Base-by-base conservation (phyloP, 495 filamentous ascomycete genomes). In the Pyronema omphalodes region DNA sequence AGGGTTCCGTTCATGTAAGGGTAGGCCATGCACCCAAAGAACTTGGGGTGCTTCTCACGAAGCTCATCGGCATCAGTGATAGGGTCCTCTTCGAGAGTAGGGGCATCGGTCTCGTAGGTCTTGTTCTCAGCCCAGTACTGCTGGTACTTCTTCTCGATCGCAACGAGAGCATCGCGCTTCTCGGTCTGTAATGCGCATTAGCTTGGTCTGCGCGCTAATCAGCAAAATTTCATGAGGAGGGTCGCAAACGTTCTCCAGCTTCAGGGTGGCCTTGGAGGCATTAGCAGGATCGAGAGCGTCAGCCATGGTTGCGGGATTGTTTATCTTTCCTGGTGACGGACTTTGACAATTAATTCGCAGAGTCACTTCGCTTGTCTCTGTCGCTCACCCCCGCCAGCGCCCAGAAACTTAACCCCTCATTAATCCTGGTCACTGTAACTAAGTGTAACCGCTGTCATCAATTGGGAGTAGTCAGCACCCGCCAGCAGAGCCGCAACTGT, bases 1-100 rank as follows among this genome's bases (percentile, higher is more conserved):
- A 94, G 75, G 57, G 81, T 88, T 53, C 89, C 89, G 69, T 96
- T 96, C 83, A 93, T 94, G 68, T 96, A 93, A 34, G 86, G 88
- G 61, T 88, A 98, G 44, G 88, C 88, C 73, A 95, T 89, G 39
- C 82, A 88, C 54, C 82, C 88, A 60, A 93, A 88, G 71, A 83
- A 93, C 72, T 95, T 95, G 60, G 89, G 89, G 66, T 81, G 70
- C 67, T 82, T 81, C 59, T 80, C 73, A 63, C 84, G 84, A 57
- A 94, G 73, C 57, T 86, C 81, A 17, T 74, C 76, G 44, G 83
- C 68, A 39, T 81, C 71, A 58, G 85, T 80, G 51, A 80, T 73
- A 44, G 88, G 85, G 37, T 84, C 74, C 59, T 93, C 88, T 36
- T 73, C 71, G 23, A 75, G 75, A 0, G 83, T 76, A 9, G 89